Base-by-base conservation (phyloP, 2,329 filamentous ascomycete species). In the Acarospora socialis region DNA sequence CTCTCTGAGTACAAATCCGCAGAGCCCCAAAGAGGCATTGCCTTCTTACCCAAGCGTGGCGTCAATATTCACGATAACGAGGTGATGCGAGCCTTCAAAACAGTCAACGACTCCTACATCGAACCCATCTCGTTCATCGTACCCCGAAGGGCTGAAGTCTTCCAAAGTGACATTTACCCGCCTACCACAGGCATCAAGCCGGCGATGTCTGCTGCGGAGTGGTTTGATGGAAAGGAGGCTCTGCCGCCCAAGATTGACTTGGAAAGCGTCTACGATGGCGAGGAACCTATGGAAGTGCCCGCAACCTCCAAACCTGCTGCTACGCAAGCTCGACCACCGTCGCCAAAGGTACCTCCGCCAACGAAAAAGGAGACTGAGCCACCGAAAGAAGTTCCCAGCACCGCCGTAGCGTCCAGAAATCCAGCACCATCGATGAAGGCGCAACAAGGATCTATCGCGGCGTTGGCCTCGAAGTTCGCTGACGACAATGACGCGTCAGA, bases 111-210 rank as follows among this genome's bases (percentile, higher is more conserved):
- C 53, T 57, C 64, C 28, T 93, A 92, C 60, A 83, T 98, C 47
- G 90, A 98, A 60, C 90, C 90, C 23, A 81, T 98, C 50, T 93
- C 90, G 2, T 98, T 98, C 62, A 92, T 92, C 33, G 90, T 95
- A 2, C 90, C 90, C 29, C 76, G 90, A 41, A 75, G 90, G 41
- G 82, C 90, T 34, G 84, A 94, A 57, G 83, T 79, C 31, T 94
- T 94, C 73, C 87, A 95, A 60, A 82, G 84, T 39, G 90, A 98
- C 52, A 94, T 98, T 48, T 98, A 82, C 57, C 90, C 87, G 24
- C 87, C 90, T 7, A 78, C 84, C 8, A 66, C 67, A 34, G 87
- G 90, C 39, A 55, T 70, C 33, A 92, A 83, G 58, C 73, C 90
- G 30, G 86, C 79, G 37, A 71, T 92, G 50, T 79, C 74, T 34